phyloP scores from a whole-genome alignment of 805 yeast species.

The Myxozyma vanderwaltii region DNA sequence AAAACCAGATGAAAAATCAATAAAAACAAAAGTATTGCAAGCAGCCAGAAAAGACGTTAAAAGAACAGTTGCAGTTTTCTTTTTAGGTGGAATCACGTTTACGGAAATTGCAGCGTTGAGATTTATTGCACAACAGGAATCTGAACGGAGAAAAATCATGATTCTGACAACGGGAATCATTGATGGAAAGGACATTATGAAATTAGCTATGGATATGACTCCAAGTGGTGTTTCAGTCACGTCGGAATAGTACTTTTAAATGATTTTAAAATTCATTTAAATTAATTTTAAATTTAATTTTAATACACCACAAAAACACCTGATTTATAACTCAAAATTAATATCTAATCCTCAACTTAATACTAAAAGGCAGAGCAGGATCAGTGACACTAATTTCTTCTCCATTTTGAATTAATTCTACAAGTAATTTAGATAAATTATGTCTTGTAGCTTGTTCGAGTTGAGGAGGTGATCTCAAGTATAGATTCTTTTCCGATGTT shows the following conservation, averaged over 20 bases:
- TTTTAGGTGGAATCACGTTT: conserved; percentile 84
- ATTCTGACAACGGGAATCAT: conserved; percentile 54
- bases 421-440: conserved; percentile 47
- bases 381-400: conserved; percentile 60
- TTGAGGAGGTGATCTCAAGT: conserved; percentile 51
- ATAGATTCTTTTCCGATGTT: conserved; percentile 47
- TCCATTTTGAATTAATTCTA: conserved; percentile 46
- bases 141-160: conserved; percentile 45
- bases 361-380: conserved; percentile 52
- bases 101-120: conserved; percentile 78
- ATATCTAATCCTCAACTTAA: conserved; percentile 36
- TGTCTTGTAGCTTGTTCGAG: conserved; percentile 51
- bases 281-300: neutral
- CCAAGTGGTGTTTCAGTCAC: conserved; percentile 11
- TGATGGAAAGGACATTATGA: conserved; percentile 48
- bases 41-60: conserved; percentile 35
- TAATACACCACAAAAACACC: neutral
- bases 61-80: conserved; percentile 51
- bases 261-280: too few relatives aligned
- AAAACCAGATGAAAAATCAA: conserved; percentile 32
- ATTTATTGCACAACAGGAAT: conserved; percentile 52
- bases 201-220: conserved; percentile 27
- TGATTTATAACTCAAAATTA: neutral
- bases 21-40: conserved; percentile 30
- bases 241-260: neutral